A percentile compares a stretch with the other conserved stretches of the same genome.
Conservation (phyloP, 805 yeast genomes). For the Wickerhamiella vanderwaltii region DNA sequence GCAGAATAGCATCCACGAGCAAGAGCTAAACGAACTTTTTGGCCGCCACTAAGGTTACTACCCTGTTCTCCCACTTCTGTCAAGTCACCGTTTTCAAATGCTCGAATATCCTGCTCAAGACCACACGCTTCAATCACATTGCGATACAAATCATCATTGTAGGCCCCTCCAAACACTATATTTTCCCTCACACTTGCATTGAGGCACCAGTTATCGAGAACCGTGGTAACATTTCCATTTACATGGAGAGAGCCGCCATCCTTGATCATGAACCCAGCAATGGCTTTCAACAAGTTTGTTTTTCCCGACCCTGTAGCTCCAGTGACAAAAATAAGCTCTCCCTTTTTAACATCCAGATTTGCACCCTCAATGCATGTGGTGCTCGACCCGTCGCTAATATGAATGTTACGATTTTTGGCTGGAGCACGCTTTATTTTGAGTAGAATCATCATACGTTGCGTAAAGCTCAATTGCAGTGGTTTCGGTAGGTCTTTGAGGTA, state of each 20-base stretch:
- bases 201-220: conserved; percentile 77
- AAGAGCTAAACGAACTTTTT: conserved; percentile 71
- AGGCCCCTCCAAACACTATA: conserved; percentile 54
- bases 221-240: conserved; percentile 41
- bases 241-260: conserved; percentile 39
- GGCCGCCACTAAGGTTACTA: conserved; percentile 81
- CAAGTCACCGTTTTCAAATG: conserved; percentile 14
- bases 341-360: conserved; percentile 41
- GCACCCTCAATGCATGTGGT: not conserved
- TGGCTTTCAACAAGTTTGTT: conserved; percentile 53
- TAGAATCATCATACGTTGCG: not conserved
- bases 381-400: not conserved
- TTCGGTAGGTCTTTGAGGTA: conserved; percentile 37
- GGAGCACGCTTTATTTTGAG: not conserved
- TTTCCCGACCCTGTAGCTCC: conserved; percentile 81
- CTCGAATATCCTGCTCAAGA: conserved; percentile 44
- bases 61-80: conserved; percentile 80
- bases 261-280: conserved; percentile 59
- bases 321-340: conserved; percentile 64
- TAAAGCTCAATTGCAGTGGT: not conserved
- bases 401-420: not conserved
- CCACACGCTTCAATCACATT: conserved; percentile 52
- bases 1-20: conserved; percentile 71
- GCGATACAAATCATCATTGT: conserved; percentile 39
- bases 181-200: conserved; percentile 67